Conservation (phyloP, 192 early-diverging fungal species). For the Rhizoclosmatium globosum region DNA sequence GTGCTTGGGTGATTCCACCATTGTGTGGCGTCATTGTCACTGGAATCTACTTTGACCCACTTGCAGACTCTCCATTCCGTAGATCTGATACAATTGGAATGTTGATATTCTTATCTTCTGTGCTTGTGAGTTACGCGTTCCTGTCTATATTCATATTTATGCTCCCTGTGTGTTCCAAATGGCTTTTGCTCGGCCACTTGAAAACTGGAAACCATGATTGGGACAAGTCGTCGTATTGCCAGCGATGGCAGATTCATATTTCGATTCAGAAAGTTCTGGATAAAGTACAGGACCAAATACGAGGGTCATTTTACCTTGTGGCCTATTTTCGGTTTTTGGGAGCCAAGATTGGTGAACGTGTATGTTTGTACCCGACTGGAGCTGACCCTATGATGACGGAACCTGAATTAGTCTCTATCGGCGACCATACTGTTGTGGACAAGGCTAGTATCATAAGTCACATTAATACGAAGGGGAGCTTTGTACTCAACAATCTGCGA, state of each 20-base stretch:
- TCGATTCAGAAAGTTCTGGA: constrained; percentile 40
- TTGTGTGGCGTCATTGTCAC: neutral
- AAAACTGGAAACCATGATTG: constrained; percentile 51
- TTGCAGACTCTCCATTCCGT: neutral
- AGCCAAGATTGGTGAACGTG: constrained; percentile 44
- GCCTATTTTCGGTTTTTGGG: constrained; percentile 52
- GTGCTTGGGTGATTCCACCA: neutral
- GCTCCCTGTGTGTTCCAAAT: constrained; percentile 42
- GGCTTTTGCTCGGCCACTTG: constrained; percentile 50
- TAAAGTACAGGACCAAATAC: constrained; percentile 39
- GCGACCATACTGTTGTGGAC: constrained; percentile 48
- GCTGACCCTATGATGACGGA: constrained; percentile 61
- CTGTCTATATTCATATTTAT: constrained; percentile 14
- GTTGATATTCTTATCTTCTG: neutral
- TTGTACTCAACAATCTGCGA: constrained; percentile 49
- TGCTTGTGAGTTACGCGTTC: constrained; percentile 4
- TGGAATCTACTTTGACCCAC: neutral
- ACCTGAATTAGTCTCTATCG: constrained; percentile 53
- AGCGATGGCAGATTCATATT: constrained; percentile 53
- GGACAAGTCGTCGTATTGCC: constrained; percentile 55
- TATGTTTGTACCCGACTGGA: constrained; percentile 53
- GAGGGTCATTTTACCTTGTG: constrained; percentile 49
- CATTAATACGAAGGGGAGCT: constrained; percentile 53
- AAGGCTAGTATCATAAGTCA: constrained; percentile 51
- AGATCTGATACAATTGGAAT: neutral